Evolutionary conservation across 768 basidiomycete genomes (phyloP).

Genomic region (Tylopilus cervinicoccineus): DNA sequence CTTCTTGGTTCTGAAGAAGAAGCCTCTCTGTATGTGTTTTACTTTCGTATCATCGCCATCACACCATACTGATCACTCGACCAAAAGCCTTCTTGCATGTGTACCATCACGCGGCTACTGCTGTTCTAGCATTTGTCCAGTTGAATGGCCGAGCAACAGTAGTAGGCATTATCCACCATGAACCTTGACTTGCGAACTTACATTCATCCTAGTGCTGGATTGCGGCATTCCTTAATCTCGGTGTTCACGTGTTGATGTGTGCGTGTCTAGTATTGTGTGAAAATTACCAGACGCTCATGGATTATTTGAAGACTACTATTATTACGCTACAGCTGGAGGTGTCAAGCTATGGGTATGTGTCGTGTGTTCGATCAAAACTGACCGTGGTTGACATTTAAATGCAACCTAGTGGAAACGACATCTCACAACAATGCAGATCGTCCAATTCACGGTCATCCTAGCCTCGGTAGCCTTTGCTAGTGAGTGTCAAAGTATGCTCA

Average conservation of each 20-base stretch:
- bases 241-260: constrained; percentile 97
- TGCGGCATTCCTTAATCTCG: constrained; percentile 81
- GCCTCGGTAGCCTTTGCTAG: constrained; percentile 4
- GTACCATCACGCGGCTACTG: constrained; percentile 96
- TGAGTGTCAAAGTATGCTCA: background rate
- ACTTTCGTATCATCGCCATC: background rate
- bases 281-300: background rate
- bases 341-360: constrained; percentile 17
- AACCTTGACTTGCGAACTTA: background rate
- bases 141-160: constrained; percentile 87
- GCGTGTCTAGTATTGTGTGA: constrained; percentile 29
- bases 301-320: constrained; percentile 79
- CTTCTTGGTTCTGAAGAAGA: constrained; percentile 96
- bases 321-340: constrained; percentile 85
- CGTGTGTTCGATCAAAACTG: background rate
- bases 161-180: constrained; percentile 43
- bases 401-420: constrained; percentile 21
- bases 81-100: constrained; percentile 87
- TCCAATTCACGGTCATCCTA: constrained; percentile 21
- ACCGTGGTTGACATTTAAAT: background rate
- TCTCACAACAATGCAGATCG: constrained; percentile 22
- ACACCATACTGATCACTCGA: background rate
- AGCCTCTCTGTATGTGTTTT: constrained; percentile 70
- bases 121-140: constrained; percentile 88
- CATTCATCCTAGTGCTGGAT: constrained; percentile 72